phyloP scores from a whole-genome alignment of 208 protist species.

The Trypanosoma melophagium region DNA sequence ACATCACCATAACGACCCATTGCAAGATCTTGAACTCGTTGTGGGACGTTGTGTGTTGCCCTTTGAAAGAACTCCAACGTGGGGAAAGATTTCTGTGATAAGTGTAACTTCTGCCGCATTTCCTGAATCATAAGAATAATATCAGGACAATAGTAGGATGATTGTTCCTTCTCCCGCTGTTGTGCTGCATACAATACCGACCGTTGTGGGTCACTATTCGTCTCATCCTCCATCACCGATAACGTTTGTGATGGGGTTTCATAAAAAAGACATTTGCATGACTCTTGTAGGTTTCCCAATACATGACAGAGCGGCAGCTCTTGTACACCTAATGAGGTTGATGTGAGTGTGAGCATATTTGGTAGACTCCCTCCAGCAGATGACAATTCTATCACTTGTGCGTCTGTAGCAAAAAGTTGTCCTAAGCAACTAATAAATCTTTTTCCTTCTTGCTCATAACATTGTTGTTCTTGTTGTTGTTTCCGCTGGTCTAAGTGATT shows the following conservation, averaged over 20 bases:
- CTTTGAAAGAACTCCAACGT: constrained; percentile 53
- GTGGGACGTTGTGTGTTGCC: constrained; percentile 49
- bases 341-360: constrained; percentile 10
- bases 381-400: constrained; percentile 7
- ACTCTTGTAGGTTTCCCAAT: constrained; percentile 1
- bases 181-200: constrained; percentile 5
- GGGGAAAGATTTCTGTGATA: constrained; percentile 47
- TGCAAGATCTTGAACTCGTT: constrained; percentile 37
- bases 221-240: background rate
- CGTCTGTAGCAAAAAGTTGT: constrained; percentile 22
- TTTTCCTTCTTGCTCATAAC: background rate
- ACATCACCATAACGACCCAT: constrained; percentile 50
- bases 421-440: constrained; percentile 10
- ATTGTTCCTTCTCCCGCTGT: constrained; percentile 15
- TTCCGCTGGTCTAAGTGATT: too few species aligned
- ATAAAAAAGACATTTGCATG: constrained; percentile 10
- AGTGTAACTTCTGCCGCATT: constrained; percentile 31
- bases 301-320: constrained; percentile 16
- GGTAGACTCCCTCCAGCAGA: background rate
- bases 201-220: background rate
- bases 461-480: too few species aligned
- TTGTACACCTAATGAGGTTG: constrained; percentile 9
- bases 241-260: background rate
- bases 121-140: constrained; percentile 49
- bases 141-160: constrained; percentile 41